A percentile compares a stretch with the other conserved stretches of the same genome.
Evolutionary conservation across 495 filamentous ascomycete species (phyloP).

Genomic region (Choiromyces venosus): DNA sequence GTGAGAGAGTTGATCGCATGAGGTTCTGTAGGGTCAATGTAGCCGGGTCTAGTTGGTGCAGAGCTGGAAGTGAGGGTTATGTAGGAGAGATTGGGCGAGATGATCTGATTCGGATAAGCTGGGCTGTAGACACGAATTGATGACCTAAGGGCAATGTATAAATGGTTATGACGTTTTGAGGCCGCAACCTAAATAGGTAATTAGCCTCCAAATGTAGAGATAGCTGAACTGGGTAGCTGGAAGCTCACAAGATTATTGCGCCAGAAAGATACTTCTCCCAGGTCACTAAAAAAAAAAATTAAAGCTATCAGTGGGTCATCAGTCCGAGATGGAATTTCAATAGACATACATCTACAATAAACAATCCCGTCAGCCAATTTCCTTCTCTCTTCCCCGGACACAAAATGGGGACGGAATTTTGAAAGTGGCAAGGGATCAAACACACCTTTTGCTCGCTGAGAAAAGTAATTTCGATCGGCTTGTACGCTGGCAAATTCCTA

Average conservation of each 20-base stretch:
- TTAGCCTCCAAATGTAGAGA: neutral
- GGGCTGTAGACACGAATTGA: conserved; percentile 73
- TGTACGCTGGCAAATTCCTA: conserved; percentile 31
- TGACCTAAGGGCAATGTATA: conserved; percentile 66
- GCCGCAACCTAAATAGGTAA: conserved; percentile 26
- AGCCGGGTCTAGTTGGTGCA: conserved; percentile 50
- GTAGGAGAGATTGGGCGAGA: conserved; percentile 54
- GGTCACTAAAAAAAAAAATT: conserved; percentile 26
- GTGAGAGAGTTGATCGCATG: conserved; percentile 76
- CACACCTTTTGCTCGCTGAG: conserved; percentile 35
- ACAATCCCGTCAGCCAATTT: conserved; percentile 19
- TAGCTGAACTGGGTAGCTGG: conserved; percentile 2
- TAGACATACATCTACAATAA: conserved; percentile 24
- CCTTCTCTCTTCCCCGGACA: neutral
- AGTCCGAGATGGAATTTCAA: conserved; percentile 16
- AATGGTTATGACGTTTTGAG: conserved; percentile 40
- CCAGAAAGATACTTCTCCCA: conserved; percentile 33
- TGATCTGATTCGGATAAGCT: conserved; percentile 56
- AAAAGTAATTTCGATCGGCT: conserved; percentile 33
- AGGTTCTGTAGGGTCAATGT: conserved; percentile 53
- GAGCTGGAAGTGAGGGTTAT: conserved; percentile 61
- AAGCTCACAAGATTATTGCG: conserved; percentile 37
- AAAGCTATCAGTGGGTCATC: conserved; percentile 15
- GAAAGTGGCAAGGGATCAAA: conserved; percentile 6
- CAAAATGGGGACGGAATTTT: neutral